Evolutionary conservation across 345 rosid genomes (phyloP), one percentile per base, ranked within the genome.

Genomic region (Linum usitatissimum): DNA sequence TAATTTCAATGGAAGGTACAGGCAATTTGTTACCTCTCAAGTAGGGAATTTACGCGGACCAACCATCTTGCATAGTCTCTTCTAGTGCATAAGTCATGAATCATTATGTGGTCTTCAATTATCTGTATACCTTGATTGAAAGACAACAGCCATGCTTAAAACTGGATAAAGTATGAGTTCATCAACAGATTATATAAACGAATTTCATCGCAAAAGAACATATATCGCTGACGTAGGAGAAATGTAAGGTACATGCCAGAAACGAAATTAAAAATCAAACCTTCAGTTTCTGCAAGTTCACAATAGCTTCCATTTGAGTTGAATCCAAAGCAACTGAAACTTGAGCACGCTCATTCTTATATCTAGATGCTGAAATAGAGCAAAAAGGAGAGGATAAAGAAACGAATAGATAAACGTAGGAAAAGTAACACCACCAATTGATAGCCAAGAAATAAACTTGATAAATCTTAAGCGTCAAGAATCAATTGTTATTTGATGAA

Each of bases 51-150:
- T 30, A 80, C 72, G 59, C 72, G 70, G 76, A 88, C 80, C 59
- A 88, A 70, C 95, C 98, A 92, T 72, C 93, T 81, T 40, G 87
- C 93, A 70, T 84, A 92, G 70, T 88, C 95, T 76, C 93, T 77
- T 69, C 83, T 88, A 34, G 91, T 80, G 81, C 98, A 92, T 69
- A 92, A 75, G 53, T 83, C 91, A 15, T 83, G 81, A 54, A 79
- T 84, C 68, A 56, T 63, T 48, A 75, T 77, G 66, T 71, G 79
- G 23, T 85, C 91, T 76, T 84, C 86, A 70, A 85, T 69, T 55
- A 88, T 88, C 98, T 92, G 86, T 74, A 77, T 59, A 77, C 54
- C 79, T 78, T 78, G 73, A 68, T 66, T 51, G 51, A 71, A 68
- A 69, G 30, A 70, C 55, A 64, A 71, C 31, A 64, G 42, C 64